Conservation (phyloP, 2,329 filamentous ascomycete genomes). For the Plenodomus biglobosus region DNA sequence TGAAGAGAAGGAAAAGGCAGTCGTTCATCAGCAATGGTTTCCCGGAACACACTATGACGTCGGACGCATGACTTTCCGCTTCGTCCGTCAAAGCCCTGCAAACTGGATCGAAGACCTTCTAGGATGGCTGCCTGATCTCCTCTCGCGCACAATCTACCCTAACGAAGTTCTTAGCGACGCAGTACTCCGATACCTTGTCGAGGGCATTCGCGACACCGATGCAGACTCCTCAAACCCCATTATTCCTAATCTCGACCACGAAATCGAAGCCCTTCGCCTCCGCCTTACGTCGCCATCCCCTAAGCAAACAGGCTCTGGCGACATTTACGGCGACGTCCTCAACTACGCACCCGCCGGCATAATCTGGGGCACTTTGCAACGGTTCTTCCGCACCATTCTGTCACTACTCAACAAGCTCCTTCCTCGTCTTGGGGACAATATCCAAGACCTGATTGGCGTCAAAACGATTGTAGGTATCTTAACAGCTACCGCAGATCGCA, state of each 20-base stretch:
- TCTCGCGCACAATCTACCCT: conserved; percentile 34
- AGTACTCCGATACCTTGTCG: conserved; percentile 35
- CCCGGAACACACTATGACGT: conserved; percentile 44
- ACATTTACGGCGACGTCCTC: conserved; percentile 36
- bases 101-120: conserved; percentile 33
- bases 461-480: conserved; percentile 33
- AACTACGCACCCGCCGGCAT: conserved; percentile 33
- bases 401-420: conserved; percentile 22
- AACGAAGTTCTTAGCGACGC: conserved; percentile 38
- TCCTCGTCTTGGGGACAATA: conserved; percentile 32
- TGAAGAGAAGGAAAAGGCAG: conserved; percentile 7
- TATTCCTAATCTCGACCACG: conserved; percentile 19
- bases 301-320: conserved; percentile 31
- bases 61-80: conserved; percentile 40
- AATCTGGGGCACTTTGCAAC: conserved; percentile 18
- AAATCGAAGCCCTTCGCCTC: conserved; percentile 16
- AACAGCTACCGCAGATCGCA: conserved; percentile 35
- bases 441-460: conserved; percentile 30
- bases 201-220: conserved; percentile 26
- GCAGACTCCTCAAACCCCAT: conserved; percentile 6
- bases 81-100: conserved; percentile 31
- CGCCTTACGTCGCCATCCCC: conserved; percentile 13
- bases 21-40: conserved; percentile 39
- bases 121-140: conserved; percentile 28
- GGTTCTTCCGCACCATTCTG: conserved; percentile 12